Evolutionary conservation across 139 green algal genomes (phyloP), one percentile per base, ranked within the genome.

Genomic region (Chlamydomonas sphaeroides): DNA sequence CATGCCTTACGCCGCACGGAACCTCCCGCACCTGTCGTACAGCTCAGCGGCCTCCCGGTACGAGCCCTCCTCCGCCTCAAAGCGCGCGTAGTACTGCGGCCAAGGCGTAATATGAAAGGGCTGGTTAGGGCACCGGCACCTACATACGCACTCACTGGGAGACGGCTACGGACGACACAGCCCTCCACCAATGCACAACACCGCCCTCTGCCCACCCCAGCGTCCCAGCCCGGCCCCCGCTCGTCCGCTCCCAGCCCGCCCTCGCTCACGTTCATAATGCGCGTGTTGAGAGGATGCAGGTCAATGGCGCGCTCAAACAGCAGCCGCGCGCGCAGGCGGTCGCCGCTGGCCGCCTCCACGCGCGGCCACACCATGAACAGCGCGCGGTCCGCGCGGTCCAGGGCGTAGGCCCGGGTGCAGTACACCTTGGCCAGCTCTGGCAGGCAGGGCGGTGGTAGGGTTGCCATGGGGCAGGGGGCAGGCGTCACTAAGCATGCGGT

Each of bases 221-320:
- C n/a, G n/a, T n/a, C n/a, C n/a, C n/a, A n/a, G n/a, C n/a, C n/a
- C n/a, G 1, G 33, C 33, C 32, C 63, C 35, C 33, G 7, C 28
- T 35, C 18, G 3, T 33, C 63, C 15, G 5, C 30, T 39, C 26
- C 61, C 61, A 38, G 32, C 23, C 65, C 5, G 10, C 36, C 15
- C 38, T 30, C 30, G n/a, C 72, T 81, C 51, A 90, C 78, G 70
- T 90, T 89, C 30, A 93, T 65, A 77, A 94, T 89, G 67, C 88
- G 89, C n/a, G 70, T 79, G 83, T 91, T 95, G 77, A 74, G 62
- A 1, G 87, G 89, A 61, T 95, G 72, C 48, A 84, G 66, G 26
- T 87, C 73, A 67, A 94, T 42, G 0, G 87, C 92, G 21, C 59
- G 61, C 61, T 86, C 38, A 42, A 92, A 95, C 65, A 95, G 75